Base-by-base conservation (phyloP, 495 filamentous ascomycete species). In the Cladorrhinum samala region DNA sequence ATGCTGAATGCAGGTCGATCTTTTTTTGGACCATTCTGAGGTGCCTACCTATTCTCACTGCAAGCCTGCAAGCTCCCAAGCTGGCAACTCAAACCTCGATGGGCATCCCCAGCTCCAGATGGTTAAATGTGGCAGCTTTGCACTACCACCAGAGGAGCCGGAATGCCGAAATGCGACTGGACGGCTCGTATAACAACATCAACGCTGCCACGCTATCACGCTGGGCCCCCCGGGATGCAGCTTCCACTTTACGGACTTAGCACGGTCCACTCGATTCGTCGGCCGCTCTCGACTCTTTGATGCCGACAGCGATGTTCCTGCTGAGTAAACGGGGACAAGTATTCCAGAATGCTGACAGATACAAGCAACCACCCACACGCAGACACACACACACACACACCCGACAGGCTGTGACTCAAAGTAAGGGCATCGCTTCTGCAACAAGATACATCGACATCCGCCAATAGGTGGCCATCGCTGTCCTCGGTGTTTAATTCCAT, bases 171-270 rank as follows among this genome's bases (percentile, higher is more conserved):
- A n/a, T 18, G 45, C 55, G 44, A 52, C 50, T 57, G 55, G 55
- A 11, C 50, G n/a, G 55, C 18, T 57, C 55, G 55, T 57, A 57
- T 53, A 57, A 24, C 49, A 13, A 17, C 27, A 45, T 47, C 27
- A 41, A 14, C 18, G 45, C 38, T 16, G 9, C 14, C 52, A 16
- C 23, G 13, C n/a, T 2, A 39, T 40, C 23, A 20, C 20, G 9
- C 19, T 46, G 11, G 25, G 14, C 17, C 18, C 47, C 25, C 52
- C n/a, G n/a, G 27, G 27, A 33, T 33, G 11, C 6, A 6, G 27
- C 27, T 33, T 6, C 27, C 27, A 33, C 5, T 33, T 33, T 11
- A 33, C 27, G 27, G 27, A 5, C 27, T 33, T 33, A 33, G 27
- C 27, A 33, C 27, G 27, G 27, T 33, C 11, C 27, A 33, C 27